phyloP scores from a whole-genome alignment of 2,329 filamentous ascomycete species.

The Xylariales sp. region DNA sequence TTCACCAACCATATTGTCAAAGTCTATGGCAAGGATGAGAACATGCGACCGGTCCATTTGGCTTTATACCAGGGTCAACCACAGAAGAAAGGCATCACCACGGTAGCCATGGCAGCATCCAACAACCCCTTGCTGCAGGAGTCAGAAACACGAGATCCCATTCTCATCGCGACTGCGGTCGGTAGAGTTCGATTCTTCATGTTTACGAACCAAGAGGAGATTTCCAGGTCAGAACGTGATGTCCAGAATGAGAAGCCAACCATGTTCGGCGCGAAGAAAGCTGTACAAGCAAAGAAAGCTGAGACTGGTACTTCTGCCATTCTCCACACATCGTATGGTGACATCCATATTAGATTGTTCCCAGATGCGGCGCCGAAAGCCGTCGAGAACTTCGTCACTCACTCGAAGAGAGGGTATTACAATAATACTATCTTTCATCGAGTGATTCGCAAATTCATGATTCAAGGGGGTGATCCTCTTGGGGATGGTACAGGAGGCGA shows the following conservation, averaged over 20 bases:
- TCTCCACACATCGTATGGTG: slow-evolving; percentile 88
- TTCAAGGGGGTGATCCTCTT: slow-evolving; percentile 78
- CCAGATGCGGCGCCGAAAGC: slow-evolving; percentile 89
- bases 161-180: slow-evolving; percentile 77
- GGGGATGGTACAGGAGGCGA: slow-evolving; percentile 88
- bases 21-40: slow-evolving; percentile 85
- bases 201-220: slow-evolving; percentile 86
- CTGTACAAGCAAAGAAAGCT: slow-evolving; percentile 53
- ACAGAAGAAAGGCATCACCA: slow-evolving; percentile 88
- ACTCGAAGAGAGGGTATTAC: slow-evolving; percentile 87
- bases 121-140: slow-evolving; percentile 90
- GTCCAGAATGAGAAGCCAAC: slow-evolving; percentile 92
- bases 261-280: slow-evolving; percentile 53
- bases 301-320: slow-evolving; percentile 76
- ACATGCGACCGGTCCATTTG: slow-evolving; percentile 76
- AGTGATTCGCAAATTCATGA: slow-evolving; percentile 98
- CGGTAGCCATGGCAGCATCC: slow-evolving; percentile 94
- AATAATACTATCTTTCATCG: slow-evolving; percentile 97
- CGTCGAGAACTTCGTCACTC: slow-evolving; percentile 96
- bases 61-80: slow-evolving; percentile 92
- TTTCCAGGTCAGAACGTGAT: slow-evolving; percentile 80
- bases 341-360: slow-evolving; percentile 90
- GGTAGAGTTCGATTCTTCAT: slow-evolving; percentile 95
- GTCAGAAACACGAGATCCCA: slow-evolving; percentile 84
- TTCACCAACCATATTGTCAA: slow-evolving; percentile 90